phyloP scores from a whole-genome alignment of 225 moss, liverwort and hornwort species.

The Neckera pumila region DNA sequence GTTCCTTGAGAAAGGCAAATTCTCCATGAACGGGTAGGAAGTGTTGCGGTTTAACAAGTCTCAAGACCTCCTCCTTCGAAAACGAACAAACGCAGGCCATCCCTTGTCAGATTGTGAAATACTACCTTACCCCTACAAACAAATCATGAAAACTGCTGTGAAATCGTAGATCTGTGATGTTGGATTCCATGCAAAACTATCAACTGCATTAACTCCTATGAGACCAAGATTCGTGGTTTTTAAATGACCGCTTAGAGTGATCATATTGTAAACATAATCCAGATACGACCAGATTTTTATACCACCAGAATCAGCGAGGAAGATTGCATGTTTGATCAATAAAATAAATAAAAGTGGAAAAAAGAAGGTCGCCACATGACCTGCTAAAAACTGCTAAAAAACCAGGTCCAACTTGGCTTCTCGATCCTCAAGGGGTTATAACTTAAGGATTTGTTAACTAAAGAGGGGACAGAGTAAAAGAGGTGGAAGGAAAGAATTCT shows the following conservation, averaged over 20 bases:
- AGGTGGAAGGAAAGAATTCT: background rate
- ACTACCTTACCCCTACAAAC: background rate
- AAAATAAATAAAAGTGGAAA: background rate
- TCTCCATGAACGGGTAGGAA: conserved; percentile 97
- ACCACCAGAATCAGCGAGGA: background rate
- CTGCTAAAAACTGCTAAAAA: background rate
- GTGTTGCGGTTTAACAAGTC: conserved; percentile 94
- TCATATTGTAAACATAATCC: background rate
- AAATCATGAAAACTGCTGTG: background rate
- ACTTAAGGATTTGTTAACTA: background rate
- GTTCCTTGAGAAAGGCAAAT: conserved; percentile 88
- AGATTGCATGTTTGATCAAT: background rate
- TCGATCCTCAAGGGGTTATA: background rate
- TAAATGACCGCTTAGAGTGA: background rate
- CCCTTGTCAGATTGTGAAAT: background rate
- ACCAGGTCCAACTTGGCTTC: background rate
- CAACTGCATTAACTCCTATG: background rate
- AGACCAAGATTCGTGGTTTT: background rate
- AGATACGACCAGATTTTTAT: background rate
- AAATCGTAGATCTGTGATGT: background rate
- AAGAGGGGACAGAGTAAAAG: background rate
- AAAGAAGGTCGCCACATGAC: background rate
- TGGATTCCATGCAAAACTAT: background rate
- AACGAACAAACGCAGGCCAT: background rate
- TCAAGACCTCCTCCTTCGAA: conserved; percentile 88